These are phyloP conservation scores for Xylaria venustula DNA, from an alignment of 495 filamentous ascomycete genomes.

Conservation along the genomic window DNA sequence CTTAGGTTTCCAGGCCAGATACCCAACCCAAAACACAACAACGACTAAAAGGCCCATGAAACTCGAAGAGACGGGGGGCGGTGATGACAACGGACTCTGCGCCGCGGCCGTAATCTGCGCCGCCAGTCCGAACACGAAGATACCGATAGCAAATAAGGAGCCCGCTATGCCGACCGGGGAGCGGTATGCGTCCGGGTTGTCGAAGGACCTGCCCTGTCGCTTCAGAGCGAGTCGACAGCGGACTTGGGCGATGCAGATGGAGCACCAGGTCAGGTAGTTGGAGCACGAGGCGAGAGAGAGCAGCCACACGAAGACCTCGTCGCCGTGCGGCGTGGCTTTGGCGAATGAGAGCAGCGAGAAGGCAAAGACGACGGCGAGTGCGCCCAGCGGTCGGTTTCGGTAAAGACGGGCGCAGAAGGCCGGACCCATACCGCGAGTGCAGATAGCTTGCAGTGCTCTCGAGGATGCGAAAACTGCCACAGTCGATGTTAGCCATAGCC, in stretches of 20 bases:
- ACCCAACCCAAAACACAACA: constrained; percentile 19
- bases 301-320: constrained; percentile 54
- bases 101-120: constrained; percentile 22
- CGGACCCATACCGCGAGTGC: constrained; percentile 51
- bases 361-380: constrained; percentile 45
- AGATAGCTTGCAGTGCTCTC: constrained; percentile 58
- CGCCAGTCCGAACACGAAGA: constrained; percentile 21
- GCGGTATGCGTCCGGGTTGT: constrained; percentile 13
- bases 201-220: constrained; percentile 5
- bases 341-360: constrained; percentile 35
- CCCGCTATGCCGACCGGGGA: constrained; percentile 21
- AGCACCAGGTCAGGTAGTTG: constrained; percentile 65
- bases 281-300: constrained; percentile 60
- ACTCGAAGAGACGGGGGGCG: constrained; percentile 17
- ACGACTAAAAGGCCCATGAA: constrained; percentile 24
- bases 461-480: constrained; percentile 49
- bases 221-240: constrained; percentile 56
- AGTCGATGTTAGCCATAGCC: neutral
- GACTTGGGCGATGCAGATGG: constrained; percentile 64
- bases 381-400: constrained; percentile 49
- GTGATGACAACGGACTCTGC: constrained; percentile 16
- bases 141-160: constrained; percentile 18
- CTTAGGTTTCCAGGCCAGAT: constrained; percentile 14
- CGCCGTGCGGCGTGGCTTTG: constrained; percentile 19
- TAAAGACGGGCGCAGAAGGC: constrained; percentile 48